A percentile compares a stretch with the other conserved stretches of the same genome.
Evolutionary conservation across 148 eudicot species (phyloP).

Genomic region (Pharnaceum exiguum): DNA sequence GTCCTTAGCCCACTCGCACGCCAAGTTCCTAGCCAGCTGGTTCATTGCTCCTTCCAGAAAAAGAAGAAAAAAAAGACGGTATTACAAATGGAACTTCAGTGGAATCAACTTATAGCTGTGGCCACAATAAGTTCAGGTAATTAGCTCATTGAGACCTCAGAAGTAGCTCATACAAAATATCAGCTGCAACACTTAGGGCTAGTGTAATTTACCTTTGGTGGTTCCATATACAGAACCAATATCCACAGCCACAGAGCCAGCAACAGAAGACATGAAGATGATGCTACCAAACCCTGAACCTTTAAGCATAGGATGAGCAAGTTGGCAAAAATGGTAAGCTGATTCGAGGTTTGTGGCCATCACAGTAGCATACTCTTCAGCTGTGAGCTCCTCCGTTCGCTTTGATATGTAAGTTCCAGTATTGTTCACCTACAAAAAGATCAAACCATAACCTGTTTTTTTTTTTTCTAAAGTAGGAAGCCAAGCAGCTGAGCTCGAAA

Average conservation of each 20-base stretch:
- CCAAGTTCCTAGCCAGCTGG: constrained; percentile 35
- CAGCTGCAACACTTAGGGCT: not conserved
- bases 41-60: constrained; percentile 29
- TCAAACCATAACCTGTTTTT: not conserved
- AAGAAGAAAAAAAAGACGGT: too few species aligned
- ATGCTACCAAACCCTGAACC: constrained; percentile 47
- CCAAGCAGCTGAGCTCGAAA: too few species aligned
- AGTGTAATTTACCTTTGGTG: constrained; percentile 38
- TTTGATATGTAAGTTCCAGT: constrained; percentile 27
- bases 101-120: too few species aligned
- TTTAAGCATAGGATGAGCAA: constrained; percentile 52
- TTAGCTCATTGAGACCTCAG: too few species aligned
- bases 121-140: too few species aligned
- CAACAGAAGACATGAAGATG: constrained; percentile 44
- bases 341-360: constrained; percentile 52
- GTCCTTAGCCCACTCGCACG: constrained; percentile 76
- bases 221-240: constrained; percentile 37
- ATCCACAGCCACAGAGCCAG: constrained; percentile 28
- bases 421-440: constrained; percentile 40
- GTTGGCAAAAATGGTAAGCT: constrained; percentile 45
- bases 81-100: too few species aligned
- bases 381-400: constrained; percentile 24
- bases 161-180: too few species aligned
- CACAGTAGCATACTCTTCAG: constrained; percentile 26
- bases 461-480: too few species aligned